These are phyloP conservation scores for Camellia sinensis DNA, from an alignment of 148 eudicot genomes.

Conservation along the genomic window DNA sequence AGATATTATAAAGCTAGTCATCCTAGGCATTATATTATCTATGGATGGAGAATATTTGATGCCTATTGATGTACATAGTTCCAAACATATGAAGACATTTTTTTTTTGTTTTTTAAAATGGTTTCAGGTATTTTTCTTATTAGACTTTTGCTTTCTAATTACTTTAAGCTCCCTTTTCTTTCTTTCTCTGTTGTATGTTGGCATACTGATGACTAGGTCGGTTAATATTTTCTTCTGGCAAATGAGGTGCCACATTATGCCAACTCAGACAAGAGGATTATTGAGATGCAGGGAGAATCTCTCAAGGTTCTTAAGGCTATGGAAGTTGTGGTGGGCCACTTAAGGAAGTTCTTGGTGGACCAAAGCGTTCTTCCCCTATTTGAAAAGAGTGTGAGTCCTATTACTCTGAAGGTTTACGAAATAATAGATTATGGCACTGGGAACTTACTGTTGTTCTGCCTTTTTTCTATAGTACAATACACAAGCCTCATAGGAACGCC, in stretches of 20 bases:
- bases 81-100: not conserved
- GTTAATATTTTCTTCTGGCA: constrained; percentile 23
- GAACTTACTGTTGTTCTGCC: not conserved
- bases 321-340: constrained; percentile 73
- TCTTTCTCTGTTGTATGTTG: not conserved
- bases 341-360: constrained; percentile 91
- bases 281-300: constrained; percentile 86
- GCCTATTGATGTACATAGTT: not conserved
- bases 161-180: not conserved
- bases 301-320: constrained; percentile 80
- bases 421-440: not conserved
- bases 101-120: not conserved
- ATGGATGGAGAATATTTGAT: not conserved
- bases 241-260: constrained; percentile 69
- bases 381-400: constrained; percentile 70
- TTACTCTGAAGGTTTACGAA: not conserved
- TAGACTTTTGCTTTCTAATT: not conserved
- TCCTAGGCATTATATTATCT: not conserved
- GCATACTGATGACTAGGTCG: not conserved
- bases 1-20: not conserved
- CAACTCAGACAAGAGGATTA: constrained; percentile 73
- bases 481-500: constrained; percentile 37
- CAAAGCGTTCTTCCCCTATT: constrained; percentile 77
- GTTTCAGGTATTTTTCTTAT: not conserved
- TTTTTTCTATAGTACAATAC: constrained; percentile 31